Percentiles rank a stretch among this genome's conserved stretches.
Conservation (phyloP, 2,329 filamentous ascomycete genomes). For the Nigrospora sphaerica region DNA sequence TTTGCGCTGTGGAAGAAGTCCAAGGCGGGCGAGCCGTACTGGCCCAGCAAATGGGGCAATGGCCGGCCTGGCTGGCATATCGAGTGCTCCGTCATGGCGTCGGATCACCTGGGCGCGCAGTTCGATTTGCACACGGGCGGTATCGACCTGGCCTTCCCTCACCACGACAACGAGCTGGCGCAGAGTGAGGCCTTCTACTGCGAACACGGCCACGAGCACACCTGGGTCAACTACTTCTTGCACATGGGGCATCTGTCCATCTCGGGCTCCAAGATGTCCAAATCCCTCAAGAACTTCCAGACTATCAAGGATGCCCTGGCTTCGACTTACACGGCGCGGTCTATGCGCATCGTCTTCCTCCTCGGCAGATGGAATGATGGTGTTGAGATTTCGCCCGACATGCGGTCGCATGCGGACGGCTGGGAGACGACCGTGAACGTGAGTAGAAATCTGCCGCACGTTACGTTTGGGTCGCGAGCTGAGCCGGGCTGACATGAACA, state of each 20-base stretch:
- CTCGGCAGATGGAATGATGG: slow-evolving; percentile 86
- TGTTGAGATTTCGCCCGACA: slow-evolving; percentile 81
- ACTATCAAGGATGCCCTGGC: slow-evolving; percentile 79
- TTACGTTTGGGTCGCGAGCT: neutral
- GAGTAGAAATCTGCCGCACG: slow-evolving; percentile 15
- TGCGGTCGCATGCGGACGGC: slow-evolving; percentile 64
- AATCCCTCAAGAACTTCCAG: slow-evolving; percentile 91
- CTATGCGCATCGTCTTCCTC: slow-evolving; percentile 78
- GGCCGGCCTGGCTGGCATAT: slow-evolving; percentile 95
- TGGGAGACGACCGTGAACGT: slow-evolving; percentile 77
- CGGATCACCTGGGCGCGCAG: slow-evolving; percentile 71
- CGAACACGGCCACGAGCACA: slow-evolving; percentile 45
- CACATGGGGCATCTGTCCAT: slow-evolving; percentile 94
- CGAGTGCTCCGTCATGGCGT: slow-evolving; percentile 94
- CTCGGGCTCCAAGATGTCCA: slow-evolving; percentile 90
- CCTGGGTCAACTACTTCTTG: slow-evolving; percentile 93
- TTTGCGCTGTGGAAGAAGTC: slow-evolving; percentile 93
- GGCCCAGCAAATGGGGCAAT: slow-evolving; percentile 81
- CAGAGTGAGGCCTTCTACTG: slow-evolving; percentile 69
- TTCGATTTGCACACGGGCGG: slow-evolving; percentile 95
- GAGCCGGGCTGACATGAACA: slow-evolving; percentile 12
- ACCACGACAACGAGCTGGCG: slow-evolving; percentile 80
- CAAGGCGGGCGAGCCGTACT: slow-evolving; percentile 86
- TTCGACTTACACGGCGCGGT: slow-evolving; percentile 65
- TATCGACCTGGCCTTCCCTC: slow-evolving; percentile 84